Percentiles rank a stretch among this genome's conserved stretches.
Conservation (phyloP, 1,284 basidiomycete species). For the Trichosporon coremiiforme region DNA sequence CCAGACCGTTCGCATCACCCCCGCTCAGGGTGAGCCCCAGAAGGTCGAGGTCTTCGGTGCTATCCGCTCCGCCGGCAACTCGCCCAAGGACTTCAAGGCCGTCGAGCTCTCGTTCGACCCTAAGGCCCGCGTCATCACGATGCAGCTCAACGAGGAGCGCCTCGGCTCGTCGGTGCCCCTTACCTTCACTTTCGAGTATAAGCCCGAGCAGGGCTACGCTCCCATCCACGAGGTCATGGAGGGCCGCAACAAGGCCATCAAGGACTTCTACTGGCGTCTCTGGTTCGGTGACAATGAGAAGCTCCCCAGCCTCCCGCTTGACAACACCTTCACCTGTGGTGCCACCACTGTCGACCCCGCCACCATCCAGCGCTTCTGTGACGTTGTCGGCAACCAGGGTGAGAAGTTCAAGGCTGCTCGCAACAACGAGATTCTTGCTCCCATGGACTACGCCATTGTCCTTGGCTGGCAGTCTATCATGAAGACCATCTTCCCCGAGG, state of each 20-base stretch:
- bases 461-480: slow-evolving; percentile 98
- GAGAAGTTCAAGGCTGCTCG: slow-evolving; percentile 80
- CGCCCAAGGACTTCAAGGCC: slow-evolving; percentile 78
- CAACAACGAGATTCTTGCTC: slow-evolving; percentile 72
- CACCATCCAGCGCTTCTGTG: slow-evolving; percentile 86
- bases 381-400: slow-evolving; percentile 87
- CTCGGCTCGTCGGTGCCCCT: slow-evolving; percentile 76
- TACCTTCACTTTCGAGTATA: slow-evolving; percentile 78
- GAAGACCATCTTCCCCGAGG: slow-evolving; percentile 90
- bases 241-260: slow-evolving; percentile 88
- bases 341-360: slow-evolving; percentile 74
- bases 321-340: slow-evolving; percentile 76
- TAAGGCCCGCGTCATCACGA: slow-evolving; percentile 64
- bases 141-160: slow-evolving; percentile 84
- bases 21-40: slow-evolving; percentile 54
- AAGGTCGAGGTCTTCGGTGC: slow-evolving; percentile 71
- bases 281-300: slow-evolving; percentile 86
- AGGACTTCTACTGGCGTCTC: slow-evolving; percentile 93
- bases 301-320: slow-evolving; percentile 73
- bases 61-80: slow-evolving; percentile 72
- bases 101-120: slow-evolving; percentile 71
- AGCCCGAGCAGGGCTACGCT: slow-evolving; percentile 83
- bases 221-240: slow-evolving; percentile 89
- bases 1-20: slow-evolving; percentile 72
- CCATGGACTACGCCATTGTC: slow-evolving; percentile 99